These are phyloP conservation scores for Ogataea trehaloabstinens DNA, from an alignment of 805 yeast species.

Conservation along the genomic window DNA sequence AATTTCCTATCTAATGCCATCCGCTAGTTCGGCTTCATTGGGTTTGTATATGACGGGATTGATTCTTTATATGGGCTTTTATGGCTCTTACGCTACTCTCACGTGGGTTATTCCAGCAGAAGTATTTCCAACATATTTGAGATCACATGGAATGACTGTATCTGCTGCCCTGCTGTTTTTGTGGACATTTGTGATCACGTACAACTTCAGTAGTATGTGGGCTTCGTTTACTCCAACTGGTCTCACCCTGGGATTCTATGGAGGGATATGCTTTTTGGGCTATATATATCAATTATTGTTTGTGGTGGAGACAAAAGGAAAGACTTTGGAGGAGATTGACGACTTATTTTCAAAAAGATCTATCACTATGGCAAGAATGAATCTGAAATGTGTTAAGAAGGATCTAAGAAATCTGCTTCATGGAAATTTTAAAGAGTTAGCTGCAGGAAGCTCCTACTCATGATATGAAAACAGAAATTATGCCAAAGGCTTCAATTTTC, in stretches of 20 bases:
- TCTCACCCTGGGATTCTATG: slow-evolving; percentile 62
- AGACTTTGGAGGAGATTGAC: slow-evolving; percentile 71
- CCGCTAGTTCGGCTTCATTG: slow-evolving; percentile 45
- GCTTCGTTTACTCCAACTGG: slow-evolving; percentile 60
- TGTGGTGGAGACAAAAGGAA: slow-evolving; percentile 72
- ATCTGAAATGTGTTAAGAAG: slow-evolving; percentile 25
- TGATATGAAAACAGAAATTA: background rate
- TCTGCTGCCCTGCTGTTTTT: slow-evolving; percentile 54
- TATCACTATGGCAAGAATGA: slow-evolving; percentile 33
- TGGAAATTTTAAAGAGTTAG: slow-evolving; percentile 17
- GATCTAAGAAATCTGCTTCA: slow-evolving; percentile 19
- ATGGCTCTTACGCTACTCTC: slow-evolving; percentile 63
- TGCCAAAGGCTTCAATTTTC: too few relatives aligned
- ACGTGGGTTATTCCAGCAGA: slow-evolving; percentile 73
- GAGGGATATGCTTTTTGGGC: slow-evolving; percentile 62
- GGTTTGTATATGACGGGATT: slow-evolving; percentile 64
- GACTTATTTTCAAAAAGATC: slow-evolving; percentile 55
- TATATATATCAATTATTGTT: slow-evolving; percentile 51
- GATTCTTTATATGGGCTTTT: slow-evolving; percentile 62
- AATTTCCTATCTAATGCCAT: slow-evolving; percentile 48
- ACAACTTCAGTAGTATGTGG: slow-evolving; percentile 58
- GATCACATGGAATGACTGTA: slow-evolving; percentile 66
- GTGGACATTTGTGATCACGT: slow-evolving; percentile 64
- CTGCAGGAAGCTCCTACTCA: slow-evolving; percentile 4
- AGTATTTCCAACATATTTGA: slow-evolving; percentile 54